Conservation (phyloP, 352 stramenopile species). For the Globisporangium ultimum region DNA sequence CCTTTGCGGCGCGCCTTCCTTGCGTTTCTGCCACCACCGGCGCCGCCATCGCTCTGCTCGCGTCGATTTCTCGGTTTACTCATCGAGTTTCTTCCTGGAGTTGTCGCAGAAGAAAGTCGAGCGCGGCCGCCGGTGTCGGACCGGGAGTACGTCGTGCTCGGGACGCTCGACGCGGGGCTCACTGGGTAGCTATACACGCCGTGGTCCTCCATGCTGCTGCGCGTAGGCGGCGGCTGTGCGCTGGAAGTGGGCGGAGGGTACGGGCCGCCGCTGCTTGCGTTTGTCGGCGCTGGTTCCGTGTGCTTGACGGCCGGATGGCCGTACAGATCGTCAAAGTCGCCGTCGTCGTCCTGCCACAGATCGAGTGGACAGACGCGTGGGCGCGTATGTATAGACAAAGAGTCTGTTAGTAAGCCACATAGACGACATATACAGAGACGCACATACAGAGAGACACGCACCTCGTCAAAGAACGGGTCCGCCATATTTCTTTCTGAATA, state of each 20-base stretch:
- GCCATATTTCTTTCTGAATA: conserved; percentile 12
- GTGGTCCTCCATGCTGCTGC: background rate
- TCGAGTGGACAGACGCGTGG: background rate
- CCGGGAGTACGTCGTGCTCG: conserved; percentile 14
- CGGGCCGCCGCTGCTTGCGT: too few relatives aligned
- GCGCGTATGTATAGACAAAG: background rate
- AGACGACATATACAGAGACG: background rate
- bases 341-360: conserved; percentile 43
- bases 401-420: background rate
- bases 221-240: background rate
- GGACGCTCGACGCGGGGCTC: conserved; percentile 12
- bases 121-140: conserved; percentile 4
- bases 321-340: conserved; percentile 79
- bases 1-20: conserved; percentile 22
- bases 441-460: background rate
- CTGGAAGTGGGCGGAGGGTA: too few relatives aligned
- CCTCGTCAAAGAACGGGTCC: conserved; percentile 54
- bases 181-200: conserved; percentile 11
- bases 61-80: background rate
- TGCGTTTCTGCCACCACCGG: conserved; percentile 23
- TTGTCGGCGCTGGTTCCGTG: conserved; percentile 4
- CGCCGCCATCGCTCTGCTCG: conserved; percentile 5
- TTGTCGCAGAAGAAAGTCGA: background rate
- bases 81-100: background rate
- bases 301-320: conserved; percentile 43